Percentiles rank a stretch among this genome's conserved stretches.
Evolutionary conservation across 2,329 filamentous ascomycete species (phyloP).

Genomic region (Zymoseptoria brevis): DNA sequence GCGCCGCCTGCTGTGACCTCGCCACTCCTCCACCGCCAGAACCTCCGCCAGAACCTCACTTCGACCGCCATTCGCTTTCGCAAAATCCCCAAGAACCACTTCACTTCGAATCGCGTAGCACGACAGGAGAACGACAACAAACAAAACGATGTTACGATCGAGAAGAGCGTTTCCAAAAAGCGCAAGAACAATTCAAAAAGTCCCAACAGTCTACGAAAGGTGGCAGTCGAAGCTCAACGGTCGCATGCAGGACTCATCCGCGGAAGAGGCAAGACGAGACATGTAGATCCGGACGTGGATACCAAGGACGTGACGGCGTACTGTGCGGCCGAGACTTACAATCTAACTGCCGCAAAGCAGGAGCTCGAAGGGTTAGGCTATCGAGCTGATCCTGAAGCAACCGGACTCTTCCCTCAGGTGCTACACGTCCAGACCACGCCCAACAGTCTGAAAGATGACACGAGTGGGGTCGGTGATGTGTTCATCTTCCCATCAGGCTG

Average conservation of each 20-base stretch:
- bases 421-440: slow-evolving; percentile 48
- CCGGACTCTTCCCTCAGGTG: slow-evolving; percentile 57
- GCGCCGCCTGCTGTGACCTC: slow-evolving; percentile 11
- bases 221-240: slow-evolving; percentile 75
- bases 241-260: slow-evolving; percentile 46
- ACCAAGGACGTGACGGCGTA: slow-evolving; percentile 54
- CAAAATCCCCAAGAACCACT: slow-evolving; percentile 21
- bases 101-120: slow-evolving; percentile 15
- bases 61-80: slow-evolving; percentile 15
- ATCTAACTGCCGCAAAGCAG: slow-evolving; percentile 50
- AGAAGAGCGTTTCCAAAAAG: slow-evolving; percentile 25
- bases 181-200: slow-evolving; percentile 42
- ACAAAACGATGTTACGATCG: slow-evolving; percentile 3
- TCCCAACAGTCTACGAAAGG: slow-evolving; percentile 67
- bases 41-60: slow-evolving; percentile 12
- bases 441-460: slow-evolving; percentile 31
- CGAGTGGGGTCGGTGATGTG: slow-evolving; percentile 57
- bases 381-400: slow-evolving; percentile 54
- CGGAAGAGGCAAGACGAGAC: slow-evolving; percentile 35
- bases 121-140: slow-evolving; percentile 13
- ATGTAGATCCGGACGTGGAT: slow-evolving; percentile 40
- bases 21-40: slow-evolving; percentile 11
- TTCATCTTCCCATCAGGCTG: slow-evolving; percentile 95
- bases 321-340: slow-evolving; percentile 60
- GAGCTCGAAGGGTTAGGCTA: slow-evolving; percentile 53